phyloP scores from a whole-genome alignment of 2,329 filamentous ascomycete species.

The Pseudocercospora crystallina region DNA sequence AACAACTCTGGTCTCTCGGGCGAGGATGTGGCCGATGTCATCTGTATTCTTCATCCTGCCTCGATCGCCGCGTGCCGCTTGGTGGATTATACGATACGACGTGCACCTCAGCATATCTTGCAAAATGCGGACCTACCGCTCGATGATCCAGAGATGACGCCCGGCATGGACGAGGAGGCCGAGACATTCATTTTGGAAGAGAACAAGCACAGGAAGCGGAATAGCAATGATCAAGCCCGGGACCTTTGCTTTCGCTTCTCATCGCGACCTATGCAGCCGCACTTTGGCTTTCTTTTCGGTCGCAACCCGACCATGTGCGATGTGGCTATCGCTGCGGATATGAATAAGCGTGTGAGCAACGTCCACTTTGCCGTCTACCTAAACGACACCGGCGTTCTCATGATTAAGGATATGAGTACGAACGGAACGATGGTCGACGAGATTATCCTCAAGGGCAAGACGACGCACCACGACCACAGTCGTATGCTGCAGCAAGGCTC shows the following conservation, averaged over 20 bases:
- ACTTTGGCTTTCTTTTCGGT: conserved; percentile 80
- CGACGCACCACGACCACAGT: conserved; percentile 43
- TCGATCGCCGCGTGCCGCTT: conserved; percentile 71
- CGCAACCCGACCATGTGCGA: conserved; percentile 73
- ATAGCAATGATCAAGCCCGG: conserved; percentile 32
- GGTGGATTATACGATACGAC: conserved; percentile 57
- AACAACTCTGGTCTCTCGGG: conserved; percentile 81
- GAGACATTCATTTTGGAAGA: conserved; percentile 34
- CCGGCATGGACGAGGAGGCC: conserved; percentile 26
- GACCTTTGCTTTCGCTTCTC: conserved; percentile 83
- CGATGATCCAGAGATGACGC: conserved; percentile 35
- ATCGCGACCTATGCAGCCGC: conserved; percentile 65
- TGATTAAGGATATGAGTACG: conserved; percentile 93
- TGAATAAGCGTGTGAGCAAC: conserved; percentile 77
- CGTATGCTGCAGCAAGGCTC: conserved; percentile 71
- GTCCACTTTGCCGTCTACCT: conserved; percentile 93
- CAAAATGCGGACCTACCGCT: conserved; percentile 41
- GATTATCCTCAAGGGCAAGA: conserved; percentile 60
- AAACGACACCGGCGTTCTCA: conserved; percentile 80
- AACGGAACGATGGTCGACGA: conserved; percentile 90
- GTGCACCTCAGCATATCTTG: conserved; percentile 61
- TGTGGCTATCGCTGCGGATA: conserved; percentile 65
- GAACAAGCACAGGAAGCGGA: neutral
- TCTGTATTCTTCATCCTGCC: conserved; percentile 82
- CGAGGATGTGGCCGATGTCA: conserved; percentile 81